Base-by-base conservation (phyloP, 441 rosid species). In the Populus hybrid region DNA sequence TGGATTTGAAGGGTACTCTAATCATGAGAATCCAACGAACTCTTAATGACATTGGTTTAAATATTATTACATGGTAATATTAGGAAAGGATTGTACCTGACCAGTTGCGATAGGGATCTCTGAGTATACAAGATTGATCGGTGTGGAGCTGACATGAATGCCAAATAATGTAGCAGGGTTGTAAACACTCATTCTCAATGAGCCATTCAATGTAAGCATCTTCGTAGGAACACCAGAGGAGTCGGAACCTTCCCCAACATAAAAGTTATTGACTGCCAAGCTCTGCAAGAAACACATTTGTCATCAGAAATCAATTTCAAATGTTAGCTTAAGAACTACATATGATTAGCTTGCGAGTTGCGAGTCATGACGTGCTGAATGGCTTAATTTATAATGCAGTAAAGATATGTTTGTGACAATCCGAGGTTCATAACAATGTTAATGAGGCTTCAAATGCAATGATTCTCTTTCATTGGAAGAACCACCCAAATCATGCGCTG, bases 131-230 rank as follows among this genome's bases (percentile, higher is more conserved):
- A 95, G 92, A 79, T 89, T 81, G 85, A 94, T 83, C 11, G 94
- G 89, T 2, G 90, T 82, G 78, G 97, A 90, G 84, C 83, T 89
- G 71, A 94, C 93, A 77, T 93, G 98, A 75, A 94, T 93, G 71
- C 98, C 98, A 80, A 95, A 95, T 80, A 90, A 79, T 28, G 92
- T 79, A 42, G 97, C 98, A 53, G 94, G 99, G 71, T 92, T 94
- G 80, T 92, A 86, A 42, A 94, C 80, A 40, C 79, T 85, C 74
- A 95, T 83, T 81, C 86, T 87, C 84, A 95, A 77, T 7, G 98
- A 79, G 42, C 87, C 91, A 74, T 90, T 92, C 81, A 92, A 71
- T 61, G 94, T 94, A 23, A 92, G 79, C 90, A 95, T 85, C 88
- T 85, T 91, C 9, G 98, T 94, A 46, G 90, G 89, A 6, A 94